A percentile compares a stretch with the other conserved stretches of the same genome.
Conservation (phyloP, 495 filamentous ascomycete species). For the Extremus antarcticus region DNA sequence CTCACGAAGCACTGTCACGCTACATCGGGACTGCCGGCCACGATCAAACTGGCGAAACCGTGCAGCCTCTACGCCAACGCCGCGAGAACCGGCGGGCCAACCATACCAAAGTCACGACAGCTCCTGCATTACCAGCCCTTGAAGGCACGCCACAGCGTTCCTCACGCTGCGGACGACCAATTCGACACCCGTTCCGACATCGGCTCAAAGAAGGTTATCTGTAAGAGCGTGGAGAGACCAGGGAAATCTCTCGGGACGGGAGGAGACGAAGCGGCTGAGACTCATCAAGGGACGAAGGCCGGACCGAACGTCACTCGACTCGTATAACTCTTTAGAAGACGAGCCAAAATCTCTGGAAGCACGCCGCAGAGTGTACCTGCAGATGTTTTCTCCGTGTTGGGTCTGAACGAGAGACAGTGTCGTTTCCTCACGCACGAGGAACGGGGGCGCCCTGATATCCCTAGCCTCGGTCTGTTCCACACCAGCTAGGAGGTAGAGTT, state of each 20-base stretch:
- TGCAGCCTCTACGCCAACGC: background rate
- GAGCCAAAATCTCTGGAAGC: too few species aligned
- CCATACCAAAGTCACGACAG: background rate
- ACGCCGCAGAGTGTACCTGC: background rate
- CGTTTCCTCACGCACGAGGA: background rate
- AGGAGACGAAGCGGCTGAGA: too few species aligned
- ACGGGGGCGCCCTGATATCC: background rate
- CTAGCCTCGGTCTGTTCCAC: background rate
- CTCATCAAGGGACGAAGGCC: too few species aligned
- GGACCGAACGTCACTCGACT: too few species aligned
- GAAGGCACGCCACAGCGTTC: too few species aligned
- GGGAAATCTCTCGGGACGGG: too few species aligned
- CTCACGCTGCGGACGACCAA: too few species aligned
- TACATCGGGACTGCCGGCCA: background rate
- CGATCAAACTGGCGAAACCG: background rate
- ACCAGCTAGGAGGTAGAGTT: background rate
- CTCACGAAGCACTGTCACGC: background rate
- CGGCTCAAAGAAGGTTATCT: too few species aligned
- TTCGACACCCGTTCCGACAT: too few species aligned
- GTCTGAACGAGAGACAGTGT: background rate
- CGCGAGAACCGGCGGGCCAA: background rate
- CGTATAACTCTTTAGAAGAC: too few species aligned
- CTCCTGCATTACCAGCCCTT: background rate
- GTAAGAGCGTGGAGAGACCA: too few species aligned
- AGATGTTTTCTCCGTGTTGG: background rate